Evolutionary conservation across 176 grass and related monocot species (phyloP), one percentile per base, ranked within the genome.

Genomic region (Aegilops umbellulata): DNA sequence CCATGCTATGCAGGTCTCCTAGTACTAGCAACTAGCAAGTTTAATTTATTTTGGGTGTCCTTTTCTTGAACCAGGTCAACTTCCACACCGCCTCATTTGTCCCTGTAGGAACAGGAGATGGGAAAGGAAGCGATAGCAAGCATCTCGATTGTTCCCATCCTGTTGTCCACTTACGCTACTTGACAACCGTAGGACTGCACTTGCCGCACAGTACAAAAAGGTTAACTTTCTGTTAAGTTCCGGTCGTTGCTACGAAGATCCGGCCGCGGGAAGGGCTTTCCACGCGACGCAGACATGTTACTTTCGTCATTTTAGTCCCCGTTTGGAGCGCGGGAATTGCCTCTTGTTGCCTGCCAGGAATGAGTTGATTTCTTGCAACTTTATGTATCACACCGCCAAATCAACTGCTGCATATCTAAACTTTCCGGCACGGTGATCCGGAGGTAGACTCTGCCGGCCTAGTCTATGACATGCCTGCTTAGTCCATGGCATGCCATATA

Each of bases 21-120:
- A 44, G 75, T 68, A n/a, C n/a, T n/a, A n/a, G n/a, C n/a, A n/a
- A n/a, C n/a, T n/a, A n/a, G n/a, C n/a, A n/a, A n/a, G n/a, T n/a
- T n/a, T n/a, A 63, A 87, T 79, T 26, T 80, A 62, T 79, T 79
- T 72, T 78, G 46, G 16, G 15, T 76, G 85, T 87, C 81, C 1
- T 67, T 74, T 80, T 87, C 89, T 44, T 76, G 66, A 75, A 87
- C 81, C 80, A 84, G 47, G 89, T 87, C 89, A 87, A 80, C 85
- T 49, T 74, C 74, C 75, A 26, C 47, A 12, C n/a, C 34, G 47
- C 65, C 74, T 61, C 25, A 34, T 79, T 57, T 90, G 75, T 87
- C 34, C 58, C 60, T 36, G 20, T 60, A 44, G 15, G n/a, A 25
- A 42, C 47, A 71, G 82, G 60, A 86, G 47, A 79, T 38, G 38